Evolutionary conservation across 1,284 basidiomycete genomes (phyloP).

Genomic region (Apiotrichum porosum): DNA sequence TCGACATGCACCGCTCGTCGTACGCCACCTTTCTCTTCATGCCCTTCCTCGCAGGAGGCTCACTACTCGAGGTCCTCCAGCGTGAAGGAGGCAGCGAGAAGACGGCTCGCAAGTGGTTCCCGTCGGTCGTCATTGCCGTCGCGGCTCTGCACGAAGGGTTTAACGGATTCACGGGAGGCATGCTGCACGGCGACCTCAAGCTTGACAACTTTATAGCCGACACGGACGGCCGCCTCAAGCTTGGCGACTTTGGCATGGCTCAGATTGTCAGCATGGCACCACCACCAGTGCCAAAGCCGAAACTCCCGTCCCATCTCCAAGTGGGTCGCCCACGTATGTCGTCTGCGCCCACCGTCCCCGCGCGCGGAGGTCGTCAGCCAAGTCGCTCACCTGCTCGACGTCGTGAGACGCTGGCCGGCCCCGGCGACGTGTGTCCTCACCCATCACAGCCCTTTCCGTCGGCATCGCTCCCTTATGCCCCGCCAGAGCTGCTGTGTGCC

Average conservation of each 20-base stretch:
- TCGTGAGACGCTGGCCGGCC: constrained; percentile 5
- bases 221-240: constrained; percentile 58
- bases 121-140: constrained; percentile 80
- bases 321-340: neutral
- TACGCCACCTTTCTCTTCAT: constrained; percentile 75
- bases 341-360: neutral
- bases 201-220: constrained; percentile 94
- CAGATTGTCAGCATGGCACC: constrained; percentile 16
- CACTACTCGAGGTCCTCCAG: constrained; percentile 76
- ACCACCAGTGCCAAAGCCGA: neutral
- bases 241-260: constrained; percentile 48
- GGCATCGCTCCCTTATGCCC: constrained; percentile 83
- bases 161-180: constrained; percentile 54
- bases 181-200: constrained; percentile 90
- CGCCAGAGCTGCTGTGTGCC: constrained; percentile 67
- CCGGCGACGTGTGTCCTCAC: neutral
- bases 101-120: constrained; percentile 81
- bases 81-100: constrained; percentile 55
- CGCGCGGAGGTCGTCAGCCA: neutral
- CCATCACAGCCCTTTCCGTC: constrained; percentile 53
- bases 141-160: constrained; percentile 71
- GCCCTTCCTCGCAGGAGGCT: constrained; percentile 75
- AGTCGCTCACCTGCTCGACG: constrained; percentile 10
- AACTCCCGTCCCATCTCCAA: neutral
- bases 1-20: constrained; percentile 61